phyloP scores from a whole-genome alignment of 805 yeast genomes.

The Saccharomycopsis selenospora region DNA sequence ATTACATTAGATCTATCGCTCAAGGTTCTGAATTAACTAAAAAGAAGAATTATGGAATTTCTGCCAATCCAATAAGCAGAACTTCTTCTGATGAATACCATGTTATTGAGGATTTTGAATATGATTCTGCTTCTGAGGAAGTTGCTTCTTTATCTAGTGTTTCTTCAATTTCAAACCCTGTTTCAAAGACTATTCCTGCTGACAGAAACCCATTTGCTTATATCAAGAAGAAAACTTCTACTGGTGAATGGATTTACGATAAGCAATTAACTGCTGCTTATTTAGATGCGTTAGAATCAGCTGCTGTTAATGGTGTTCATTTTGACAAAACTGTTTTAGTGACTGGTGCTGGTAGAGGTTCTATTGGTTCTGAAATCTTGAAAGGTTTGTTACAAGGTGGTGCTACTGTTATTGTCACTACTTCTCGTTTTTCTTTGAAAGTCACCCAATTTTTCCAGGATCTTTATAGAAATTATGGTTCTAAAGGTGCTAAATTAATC shows the following conservation, averaged over 20 bases:
- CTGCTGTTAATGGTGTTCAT: conserved; percentile 90
- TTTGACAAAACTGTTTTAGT: conserved; percentile 84
- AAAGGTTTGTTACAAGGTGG: conserved; percentile 96
- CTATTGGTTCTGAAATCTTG: conserved; percentile 94
- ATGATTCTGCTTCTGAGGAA: conserved; percentile 59
- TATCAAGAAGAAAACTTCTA: conserved; percentile 66
- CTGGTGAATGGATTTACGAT: conserved; percentile 81
- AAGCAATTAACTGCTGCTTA: conserved; percentile 66
- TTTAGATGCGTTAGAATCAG: conserved; percentile 85
- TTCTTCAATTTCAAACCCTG: conserved; percentile 63
- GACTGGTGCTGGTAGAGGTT: conserved; percentile 99
- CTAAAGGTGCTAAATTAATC: conserved; percentile 82
- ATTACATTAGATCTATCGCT: conserved; percentile 94
- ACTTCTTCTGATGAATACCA: conserved; percentile 34
- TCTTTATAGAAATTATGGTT: conserved; percentile 86
- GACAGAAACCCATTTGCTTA: conserved; percentile 94
- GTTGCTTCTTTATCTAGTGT: conserved; percentile 76
- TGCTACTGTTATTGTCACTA: conserved; percentile 93
- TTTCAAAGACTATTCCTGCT: conserved; percentile 63
- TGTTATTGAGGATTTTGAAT: conserved; percentile 40
- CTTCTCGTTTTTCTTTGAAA: conserved; percentile 88
- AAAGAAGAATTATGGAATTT: conserved; percentile 66
- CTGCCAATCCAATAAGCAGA: conserved; percentile 51
- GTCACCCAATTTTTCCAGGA: conserved; percentile 95
- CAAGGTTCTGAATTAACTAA: conserved; percentile 81